phyloP scores from a whole-genome alignment of 106 monocot species.

The Vanilla planifolia region DNA sequence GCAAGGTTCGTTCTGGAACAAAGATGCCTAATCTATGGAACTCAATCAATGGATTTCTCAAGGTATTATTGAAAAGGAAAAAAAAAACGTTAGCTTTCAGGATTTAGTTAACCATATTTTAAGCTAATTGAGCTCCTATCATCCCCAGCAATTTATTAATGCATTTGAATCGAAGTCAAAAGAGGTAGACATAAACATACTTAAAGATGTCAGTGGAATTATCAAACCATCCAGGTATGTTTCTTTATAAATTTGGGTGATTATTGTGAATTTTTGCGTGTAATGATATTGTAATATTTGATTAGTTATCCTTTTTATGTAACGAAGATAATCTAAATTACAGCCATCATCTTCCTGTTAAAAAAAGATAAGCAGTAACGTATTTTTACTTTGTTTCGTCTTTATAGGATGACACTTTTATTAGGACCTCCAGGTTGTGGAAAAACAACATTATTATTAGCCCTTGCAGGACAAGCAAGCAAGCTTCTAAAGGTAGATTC shows the following conservation, averaged over 20 bases:
- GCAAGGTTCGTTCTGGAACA: conserved; percentile 4
- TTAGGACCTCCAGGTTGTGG: conserved; percentile 19
- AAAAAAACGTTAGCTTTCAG: not conserved
- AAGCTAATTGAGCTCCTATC: not conserved
- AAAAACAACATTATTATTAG: conserved; percentile 11
- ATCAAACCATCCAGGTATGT: conserved; percentile 25
- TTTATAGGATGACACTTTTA: conserved; percentile 14
- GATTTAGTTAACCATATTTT: too few species aligned
- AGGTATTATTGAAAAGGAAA: not conserved
- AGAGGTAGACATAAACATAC: conserved; percentile 13
- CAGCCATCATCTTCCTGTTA: not conserved
- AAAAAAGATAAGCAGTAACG: not conserved
- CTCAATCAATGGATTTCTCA: not conserved
- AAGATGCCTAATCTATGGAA: conserved; percentile 14
- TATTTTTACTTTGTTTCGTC: not conserved
- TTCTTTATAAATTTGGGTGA: too few species aligned
- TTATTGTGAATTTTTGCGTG: too few species aligned
- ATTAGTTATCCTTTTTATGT: too few species aligned
- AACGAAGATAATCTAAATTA: too few species aligned
- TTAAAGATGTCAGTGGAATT: conserved; percentile 15
- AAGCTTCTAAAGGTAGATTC: not conserved
- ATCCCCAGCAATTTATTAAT: conserved; percentile 5
- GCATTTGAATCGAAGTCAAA: not conserved
- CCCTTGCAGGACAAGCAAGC: conserved; percentile 11
- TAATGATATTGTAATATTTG: too few species aligned